Conservation (phyloP, 345 rosid genomes). For the Acer campestre region DNA sequence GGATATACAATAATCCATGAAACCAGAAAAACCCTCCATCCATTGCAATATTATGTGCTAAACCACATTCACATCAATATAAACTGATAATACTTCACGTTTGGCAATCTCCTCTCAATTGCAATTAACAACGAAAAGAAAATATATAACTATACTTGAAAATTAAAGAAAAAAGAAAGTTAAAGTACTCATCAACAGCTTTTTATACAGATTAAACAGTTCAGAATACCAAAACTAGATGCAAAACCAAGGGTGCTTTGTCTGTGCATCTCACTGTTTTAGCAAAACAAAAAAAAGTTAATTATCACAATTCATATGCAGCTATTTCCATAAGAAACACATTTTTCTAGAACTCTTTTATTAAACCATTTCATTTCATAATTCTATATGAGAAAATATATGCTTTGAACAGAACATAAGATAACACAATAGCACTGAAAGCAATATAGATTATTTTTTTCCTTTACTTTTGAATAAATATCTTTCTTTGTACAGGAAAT, state of each 20-base stretch:
- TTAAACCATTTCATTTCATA: neutral
- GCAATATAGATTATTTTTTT: neutral
- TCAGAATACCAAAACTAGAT: neutral
- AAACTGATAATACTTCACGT: neutral
- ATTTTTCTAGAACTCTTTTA: neutral
- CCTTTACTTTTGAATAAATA: neutral
- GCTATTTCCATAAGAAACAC: neutral
- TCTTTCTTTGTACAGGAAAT: neutral
- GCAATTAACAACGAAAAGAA: neutral
- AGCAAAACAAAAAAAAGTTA: neutral
- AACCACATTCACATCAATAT: neutral
- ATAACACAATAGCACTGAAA: neutral
- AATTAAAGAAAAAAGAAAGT: neutral
- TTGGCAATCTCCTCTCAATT: neutral
- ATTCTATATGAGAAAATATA: too few species aligned
- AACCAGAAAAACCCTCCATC: neutral
- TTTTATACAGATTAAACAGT: neutral
- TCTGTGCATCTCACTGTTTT: neutral
- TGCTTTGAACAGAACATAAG: neutral
- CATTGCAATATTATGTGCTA: neutral
- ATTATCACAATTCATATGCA: neutral
- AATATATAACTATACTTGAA: neutral
- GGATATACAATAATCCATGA: neutral
- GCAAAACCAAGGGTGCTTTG: neutral
- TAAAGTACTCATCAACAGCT: neutral